A percentile compares a stretch with the other conserved stretches of the same genome.
Conservation (phyloP, 257 asterid species). For the Ilex aquifolium region DNA sequence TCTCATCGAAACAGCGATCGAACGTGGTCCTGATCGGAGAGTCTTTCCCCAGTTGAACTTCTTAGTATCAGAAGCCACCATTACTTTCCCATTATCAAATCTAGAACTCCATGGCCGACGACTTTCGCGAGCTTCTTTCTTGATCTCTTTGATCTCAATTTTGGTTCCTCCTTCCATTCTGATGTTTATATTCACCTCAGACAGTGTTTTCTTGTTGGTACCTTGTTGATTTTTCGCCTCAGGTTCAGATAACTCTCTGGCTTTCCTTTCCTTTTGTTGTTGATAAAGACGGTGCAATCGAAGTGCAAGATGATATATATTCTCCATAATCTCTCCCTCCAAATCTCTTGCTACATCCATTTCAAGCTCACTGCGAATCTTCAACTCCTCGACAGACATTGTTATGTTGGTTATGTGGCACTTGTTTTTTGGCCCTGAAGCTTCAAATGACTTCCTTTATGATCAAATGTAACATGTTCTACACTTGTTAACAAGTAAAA, state of each 20-base stretch:
- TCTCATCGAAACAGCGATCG: not conserved
- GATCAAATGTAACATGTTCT: not conserved
- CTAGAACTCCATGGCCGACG: not conserved
- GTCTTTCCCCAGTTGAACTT: constrained; percentile 55
- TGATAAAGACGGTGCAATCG: constrained; percentile 53
- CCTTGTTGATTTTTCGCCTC: constrained; percentile 1
- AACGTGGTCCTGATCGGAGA: constrained; percentile 37
- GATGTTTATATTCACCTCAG: constrained; percentile 58
- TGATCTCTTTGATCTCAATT: constrained; percentile 54
- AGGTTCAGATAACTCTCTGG: not conserved
- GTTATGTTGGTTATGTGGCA: not conserved
- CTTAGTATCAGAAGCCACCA: not conserved
- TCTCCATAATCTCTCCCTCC: constrained; percentile 65
- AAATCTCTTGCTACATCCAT: constrained; percentile 11
- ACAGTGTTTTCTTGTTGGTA: constrained; percentile 12
- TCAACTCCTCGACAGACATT: constrained; percentile 47
- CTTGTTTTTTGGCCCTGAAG: not conserved
- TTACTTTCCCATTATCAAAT: not conserved
- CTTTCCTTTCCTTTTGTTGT: constrained; percentile 34
- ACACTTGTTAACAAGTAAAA: not conserved
- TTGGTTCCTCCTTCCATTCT: constrained; percentile 55
- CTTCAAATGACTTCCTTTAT: not conserved
- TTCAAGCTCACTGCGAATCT: constrained; percentile 39
- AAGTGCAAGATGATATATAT: constrained; percentile 48
- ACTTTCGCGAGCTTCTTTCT: constrained; percentile 28